phyloP scores from a whole-genome alignment of 257 asterid genomes.

The Solanum sejunctum region DNA sequence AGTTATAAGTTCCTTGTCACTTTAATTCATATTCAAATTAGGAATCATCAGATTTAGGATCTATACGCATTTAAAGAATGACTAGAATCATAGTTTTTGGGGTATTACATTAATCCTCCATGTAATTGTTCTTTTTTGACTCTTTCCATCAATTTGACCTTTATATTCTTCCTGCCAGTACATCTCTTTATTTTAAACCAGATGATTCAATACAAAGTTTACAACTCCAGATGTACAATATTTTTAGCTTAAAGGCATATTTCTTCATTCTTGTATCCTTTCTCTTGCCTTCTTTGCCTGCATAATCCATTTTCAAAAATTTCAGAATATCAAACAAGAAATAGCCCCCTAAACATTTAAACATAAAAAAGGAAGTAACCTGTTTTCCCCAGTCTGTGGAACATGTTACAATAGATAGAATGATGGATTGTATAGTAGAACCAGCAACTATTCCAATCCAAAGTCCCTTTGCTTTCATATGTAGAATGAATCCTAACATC shows the following conservation, averaged over 20 bases:
- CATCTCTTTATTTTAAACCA: not conserved
- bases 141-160: too few relatives aligned
- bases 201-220: not conserved
- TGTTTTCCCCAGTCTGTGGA: conserved; percentile 34
- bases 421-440: conserved; percentile 13
- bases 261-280: not conserved
- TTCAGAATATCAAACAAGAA: not conserved
- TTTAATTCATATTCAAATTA: too few relatives aligned
- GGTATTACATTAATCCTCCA: too few relatives aligned
- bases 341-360: not conserved
- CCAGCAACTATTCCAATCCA: conserved; percentile 46
- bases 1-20: too few relatives aligned
- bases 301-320: not conserved
- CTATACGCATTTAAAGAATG: too few relatives aligned
- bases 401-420: conserved; percentile 23
- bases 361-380: not conserved
- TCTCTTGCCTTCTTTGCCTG: conserved; percentile 20
- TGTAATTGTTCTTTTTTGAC: too few relatives aligned
- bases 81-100: too few relatives aligned
- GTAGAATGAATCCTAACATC: conserved; percentile 17
- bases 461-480: conserved; percentile 34
- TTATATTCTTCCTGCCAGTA: too few relatives aligned
- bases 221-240: not conserved
- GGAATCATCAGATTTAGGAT: too few relatives aligned
- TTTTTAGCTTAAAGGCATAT: not conserved